Evolutionary conservation across 78 protist species (phyloP).

Genomic region (Dictyostelium capitatum): DNA sequence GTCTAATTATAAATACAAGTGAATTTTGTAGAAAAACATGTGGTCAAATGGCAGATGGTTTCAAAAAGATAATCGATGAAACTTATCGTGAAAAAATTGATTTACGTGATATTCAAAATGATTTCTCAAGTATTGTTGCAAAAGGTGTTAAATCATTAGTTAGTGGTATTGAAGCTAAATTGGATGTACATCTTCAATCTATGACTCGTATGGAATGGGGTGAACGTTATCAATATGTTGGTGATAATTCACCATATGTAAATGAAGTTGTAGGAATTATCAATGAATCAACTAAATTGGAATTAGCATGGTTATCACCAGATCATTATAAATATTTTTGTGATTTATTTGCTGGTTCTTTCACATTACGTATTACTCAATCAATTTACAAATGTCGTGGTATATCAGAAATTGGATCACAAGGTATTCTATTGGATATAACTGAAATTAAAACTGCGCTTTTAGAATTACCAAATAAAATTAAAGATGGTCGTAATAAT

Average conservation of each 20-base stretch:
- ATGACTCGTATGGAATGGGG: constrained; percentile 79
- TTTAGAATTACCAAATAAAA: constrained; percentile 26
- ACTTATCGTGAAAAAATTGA: constrained; percentile 52
- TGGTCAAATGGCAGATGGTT: constrained; percentile 30
- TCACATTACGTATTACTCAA: constrained; percentile 39
- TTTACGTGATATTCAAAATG: constrained; percentile 43
- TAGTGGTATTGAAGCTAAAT: constrained; percentile 51
- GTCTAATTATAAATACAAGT: constrained; percentile 78
- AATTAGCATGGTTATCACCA: constrained; percentile 19
- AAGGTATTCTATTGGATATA: constrained; percentile 69
- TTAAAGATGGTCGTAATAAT: constrained; percentile 11
- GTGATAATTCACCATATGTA: constrained; percentile 80
- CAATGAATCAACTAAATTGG: neutral
- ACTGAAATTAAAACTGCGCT: constrained; percentile 25
- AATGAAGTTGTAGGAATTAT: constrained; percentile 31
- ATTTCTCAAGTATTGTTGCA: constrained; percentile 57
- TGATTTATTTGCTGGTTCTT: constrained; percentile 60
- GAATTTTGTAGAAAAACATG: constrained; percentile 67
- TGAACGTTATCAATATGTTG: constrained; percentile 8
- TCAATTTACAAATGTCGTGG: constrained; percentile 57
- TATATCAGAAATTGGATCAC: constrained; percentile 80
- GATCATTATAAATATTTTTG: constrained; percentile 71
- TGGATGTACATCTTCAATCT: constrained; percentile 34
- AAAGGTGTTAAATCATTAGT: constrained; percentile 63
- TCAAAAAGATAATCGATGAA: constrained; percentile 44